A percentile compares a stretch with the other conserved stretches of the same genome.
Evolutionary conservation across 2,329 filamentous ascomycete genomes (phyloP).

Genomic region (Metarhizium robertsii): DNA sequence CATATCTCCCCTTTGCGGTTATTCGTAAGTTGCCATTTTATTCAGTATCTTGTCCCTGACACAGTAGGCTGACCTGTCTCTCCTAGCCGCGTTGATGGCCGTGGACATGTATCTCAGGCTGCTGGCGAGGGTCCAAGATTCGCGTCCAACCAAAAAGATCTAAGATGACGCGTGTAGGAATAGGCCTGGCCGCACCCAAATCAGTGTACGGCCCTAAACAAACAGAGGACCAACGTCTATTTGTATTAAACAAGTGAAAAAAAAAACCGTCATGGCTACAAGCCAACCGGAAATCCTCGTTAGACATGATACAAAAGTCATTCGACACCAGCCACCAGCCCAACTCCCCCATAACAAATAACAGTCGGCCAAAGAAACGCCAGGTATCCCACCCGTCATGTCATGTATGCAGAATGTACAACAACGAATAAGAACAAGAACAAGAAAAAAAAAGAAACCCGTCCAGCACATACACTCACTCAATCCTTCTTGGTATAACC

Average conservation of each 20-base stretch:
- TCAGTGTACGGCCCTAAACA: too few species aligned
- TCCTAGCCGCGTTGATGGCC: conserved; percentile 37
- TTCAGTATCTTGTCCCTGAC: neutral
- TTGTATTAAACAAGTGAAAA: too few species aligned
- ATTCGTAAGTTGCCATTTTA: conserved; percentile 35
- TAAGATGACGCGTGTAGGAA: neutral
- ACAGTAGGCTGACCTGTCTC: neutral
- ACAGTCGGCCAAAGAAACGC: neutral
- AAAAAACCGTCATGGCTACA: neutral
- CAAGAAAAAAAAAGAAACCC: neutral
- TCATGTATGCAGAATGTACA: neutral
- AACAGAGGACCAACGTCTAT: too few species aligned
- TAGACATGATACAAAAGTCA: neutral
- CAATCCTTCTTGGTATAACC: conserved; percentile 40
- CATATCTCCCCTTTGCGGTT: conserved; percentile 42
- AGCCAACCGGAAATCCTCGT: neutral
- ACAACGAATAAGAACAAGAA: neutral
- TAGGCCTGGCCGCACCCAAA: too few species aligned
- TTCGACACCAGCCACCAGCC: neutral
- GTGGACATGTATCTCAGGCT: conserved; percentile 47
- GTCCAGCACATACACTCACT: neutral
- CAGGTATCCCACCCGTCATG: neutral
- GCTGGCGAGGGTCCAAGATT: conserved; percentile 27
- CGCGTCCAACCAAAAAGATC: neutral
- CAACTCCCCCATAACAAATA: neutral